A percentile compares a stretch with the other conserved stretches of the same genome.
Conservation (phyloP, 176 grass and related monocot genomes). For the Leersia perrieri region DNA sequence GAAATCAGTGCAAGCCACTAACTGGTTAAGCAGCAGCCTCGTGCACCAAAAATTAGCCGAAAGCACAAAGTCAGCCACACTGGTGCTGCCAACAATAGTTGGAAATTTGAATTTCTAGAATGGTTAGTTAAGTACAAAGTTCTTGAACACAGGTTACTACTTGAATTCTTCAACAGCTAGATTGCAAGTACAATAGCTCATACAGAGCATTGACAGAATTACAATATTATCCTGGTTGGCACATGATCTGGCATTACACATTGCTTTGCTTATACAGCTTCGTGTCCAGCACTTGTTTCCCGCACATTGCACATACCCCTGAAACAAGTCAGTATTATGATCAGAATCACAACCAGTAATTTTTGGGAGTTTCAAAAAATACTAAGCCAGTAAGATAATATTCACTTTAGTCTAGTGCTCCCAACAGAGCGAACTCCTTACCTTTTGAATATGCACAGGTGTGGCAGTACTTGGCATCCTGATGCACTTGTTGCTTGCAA, state of each 20-base stretch:
- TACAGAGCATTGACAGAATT: neutral
- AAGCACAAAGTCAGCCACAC: neutral
- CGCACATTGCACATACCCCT: conserved; percentile 97
- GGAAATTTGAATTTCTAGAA: neutral
- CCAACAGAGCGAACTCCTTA: conserved; percentile 17
- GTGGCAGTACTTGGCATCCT: conserved; percentile 96
- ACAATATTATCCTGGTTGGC: neutral
- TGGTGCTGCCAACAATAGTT: neutral
- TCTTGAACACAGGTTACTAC: neutral
- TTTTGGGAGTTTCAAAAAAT: neutral
- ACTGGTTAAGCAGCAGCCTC: no score
- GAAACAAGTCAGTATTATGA: neutral
- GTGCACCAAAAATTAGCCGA: neutral
- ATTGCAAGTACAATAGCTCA: conserved; percentile 3
- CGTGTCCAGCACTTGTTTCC: conserved; percentile 95
- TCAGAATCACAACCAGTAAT: neutral
- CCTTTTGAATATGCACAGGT: conserved; percentile 99
- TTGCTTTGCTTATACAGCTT: conserved; percentile 99
- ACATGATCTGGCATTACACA: conserved; percentile 40
- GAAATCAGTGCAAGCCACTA: no score
- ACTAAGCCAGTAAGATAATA: neutral
- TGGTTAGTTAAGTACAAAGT: conserved; percentile 29
- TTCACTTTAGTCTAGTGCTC: neutral
- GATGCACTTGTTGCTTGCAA: conserved; percentile 98
- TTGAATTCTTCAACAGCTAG: neutral